Percentiles rank a stretch among this genome's conserved stretches.
phyloP scores from a whole-genome alignment of 2,329 filamentous ascomycete genomes.

The Exophiala bonariae region DNA sequence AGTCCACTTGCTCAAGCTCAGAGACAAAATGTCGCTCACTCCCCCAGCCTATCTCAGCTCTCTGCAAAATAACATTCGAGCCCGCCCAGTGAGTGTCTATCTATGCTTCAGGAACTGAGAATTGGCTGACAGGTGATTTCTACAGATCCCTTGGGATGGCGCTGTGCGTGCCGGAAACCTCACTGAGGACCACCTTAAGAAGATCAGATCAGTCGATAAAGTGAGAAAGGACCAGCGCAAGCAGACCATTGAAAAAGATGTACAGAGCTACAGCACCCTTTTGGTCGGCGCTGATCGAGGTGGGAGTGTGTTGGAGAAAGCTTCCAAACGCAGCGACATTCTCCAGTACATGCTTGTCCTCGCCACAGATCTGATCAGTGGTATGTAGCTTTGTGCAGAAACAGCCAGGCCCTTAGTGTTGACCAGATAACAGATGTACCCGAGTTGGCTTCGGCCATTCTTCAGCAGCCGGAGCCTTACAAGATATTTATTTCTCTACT shows the following conservation, averaged over 20 bases:
- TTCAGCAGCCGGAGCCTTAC: slow-evolving; percentile 68
- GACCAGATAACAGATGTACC: slow-evolving; percentile 66
- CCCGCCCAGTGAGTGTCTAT: slow-evolving; percentile 58
- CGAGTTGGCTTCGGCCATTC: slow-evolving; percentile 71
- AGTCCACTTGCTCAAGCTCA: slow-evolving; percentile 24
- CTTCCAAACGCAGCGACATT: slow-evolving; percentile 82
- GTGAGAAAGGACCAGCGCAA: slow-evolving; percentile 87
- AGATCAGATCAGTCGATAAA: slow-evolving; percentile 96
- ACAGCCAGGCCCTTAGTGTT: slow-evolving; percentile 5
- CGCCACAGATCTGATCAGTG: slow-evolving; percentile 80
- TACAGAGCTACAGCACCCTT: slow-evolving; percentile 75
- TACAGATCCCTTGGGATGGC: slow-evolving; percentile 87
- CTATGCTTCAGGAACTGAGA: neutral
- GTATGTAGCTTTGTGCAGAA: slow-evolving; percentile 46
- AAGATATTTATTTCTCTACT: slow-evolving; percentile 82
- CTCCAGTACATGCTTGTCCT: slow-evolving; percentile 93
- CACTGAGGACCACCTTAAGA: slow-evolving; percentile 88
- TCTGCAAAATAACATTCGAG: slow-evolving; percentile 94
- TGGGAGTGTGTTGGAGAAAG: slow-evolving; percentile 79
- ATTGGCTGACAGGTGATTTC: slow-evolving; percentile 5
- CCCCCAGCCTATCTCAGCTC: slow-evolving; percentile 84
- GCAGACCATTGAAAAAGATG: slow-evolving; percentile 76
- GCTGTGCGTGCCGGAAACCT: slow-evolving; percentile 91
- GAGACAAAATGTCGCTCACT: slow-evolving; percentile 68
- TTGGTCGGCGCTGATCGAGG: slow-evolving; percentile 69